Conservation (phyloP, 495 filamentous ascomycete genomes). For the Neurospora sp. region DNA sequence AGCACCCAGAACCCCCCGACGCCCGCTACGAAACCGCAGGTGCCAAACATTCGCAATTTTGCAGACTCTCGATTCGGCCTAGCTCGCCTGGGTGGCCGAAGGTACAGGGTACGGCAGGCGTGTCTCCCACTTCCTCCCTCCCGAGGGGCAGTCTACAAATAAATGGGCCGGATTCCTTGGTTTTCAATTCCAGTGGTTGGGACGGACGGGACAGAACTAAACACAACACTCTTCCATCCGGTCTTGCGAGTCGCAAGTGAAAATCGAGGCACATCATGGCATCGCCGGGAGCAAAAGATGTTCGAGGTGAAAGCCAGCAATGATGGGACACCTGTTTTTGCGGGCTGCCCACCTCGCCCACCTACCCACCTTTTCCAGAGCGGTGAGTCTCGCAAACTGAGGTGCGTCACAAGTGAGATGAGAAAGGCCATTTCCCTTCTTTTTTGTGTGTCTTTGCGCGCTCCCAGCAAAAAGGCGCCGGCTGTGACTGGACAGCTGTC, state of each 20-base stretch:
- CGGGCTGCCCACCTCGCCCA: not conserved
- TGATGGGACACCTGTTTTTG: not conserved
- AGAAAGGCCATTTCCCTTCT: not conserved
- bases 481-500: conserved; percentile 3
- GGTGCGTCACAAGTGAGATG: not conserved
- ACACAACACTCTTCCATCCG: not conserved
- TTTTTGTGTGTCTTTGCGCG: not conserved
- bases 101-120: conserved; percentile 5
- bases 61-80: conserved; percentile 13
- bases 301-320: not conserved
- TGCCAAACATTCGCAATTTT: conserved; percentile 15
- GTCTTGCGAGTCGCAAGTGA: not conserved
- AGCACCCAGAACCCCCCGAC: conserved; percentile 4
- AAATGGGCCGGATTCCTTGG: not conserved
- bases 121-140: conserved; percentile 1
- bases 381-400: conserved; percentile 8
- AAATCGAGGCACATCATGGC: not conserved
- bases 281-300: not conserved
- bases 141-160: conserved; percentile 4
- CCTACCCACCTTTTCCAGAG: conserved; percentile 2
- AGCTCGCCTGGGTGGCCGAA: conserved; percentile 1
- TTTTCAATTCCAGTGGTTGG: not conserved
- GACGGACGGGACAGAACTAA: not conserved
- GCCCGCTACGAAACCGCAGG: not conserved
- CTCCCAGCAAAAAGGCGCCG: conserved; percentile 1